Evolutionary conservation across 2,329 filamentous ascomycete genomes (phyloP).

Genomic region (Colletotrichum lentis): DNA sequence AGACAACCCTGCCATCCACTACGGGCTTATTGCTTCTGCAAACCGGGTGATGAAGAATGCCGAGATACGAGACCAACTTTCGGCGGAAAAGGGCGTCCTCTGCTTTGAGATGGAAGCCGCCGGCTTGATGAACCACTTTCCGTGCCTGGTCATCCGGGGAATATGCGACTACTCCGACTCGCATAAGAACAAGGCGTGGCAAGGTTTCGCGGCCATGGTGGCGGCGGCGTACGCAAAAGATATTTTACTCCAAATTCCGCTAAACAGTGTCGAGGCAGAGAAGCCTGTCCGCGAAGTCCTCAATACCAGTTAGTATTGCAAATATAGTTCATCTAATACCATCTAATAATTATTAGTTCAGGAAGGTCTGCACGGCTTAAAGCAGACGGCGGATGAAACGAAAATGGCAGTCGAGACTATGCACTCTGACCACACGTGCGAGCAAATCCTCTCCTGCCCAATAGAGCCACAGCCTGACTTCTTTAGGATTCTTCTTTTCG

Average conservation of each 20-base stretch:
- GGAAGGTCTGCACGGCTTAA: neutral
- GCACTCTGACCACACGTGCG: neutral
- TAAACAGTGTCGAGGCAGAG: slow-evolving; percentile 34
- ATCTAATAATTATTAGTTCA: neutral
- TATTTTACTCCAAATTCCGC: slow-evolving; percentile 33
- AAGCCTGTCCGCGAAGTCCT: slow-evolving; percentile 2
- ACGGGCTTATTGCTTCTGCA: slow-evolving; percentile 48
- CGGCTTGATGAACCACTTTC: neutral
- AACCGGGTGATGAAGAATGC: slow-evolving; percentile 47
- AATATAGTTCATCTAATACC: neutral
- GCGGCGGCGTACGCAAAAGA: slow-evolving; percentile 44
- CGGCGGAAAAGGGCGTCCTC: slow-evolving; percentile 47
- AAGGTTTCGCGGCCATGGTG: slow-evolving; percentile 41
- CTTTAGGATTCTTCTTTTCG: neutral
- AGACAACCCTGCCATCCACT: slow-evolving; percentile 41
- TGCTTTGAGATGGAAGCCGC: slow-evolving; percentile 34
- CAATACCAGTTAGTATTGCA: neutral
- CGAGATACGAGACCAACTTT: slow-evolving; percentile 44
- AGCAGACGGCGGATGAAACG: neutral
- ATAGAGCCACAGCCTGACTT: neutral
- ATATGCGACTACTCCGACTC: slow-evolving; percentile 47
- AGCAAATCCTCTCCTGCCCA: neutral
- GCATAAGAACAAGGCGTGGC: slow-evolving; percentile 43
- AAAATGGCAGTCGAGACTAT: neutral
- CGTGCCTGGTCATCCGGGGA: slow-evolving; percentile 43